Conservation (phyloP, 2,329 filamentous ascomycete genomes). For the Ophiocordyceps sinensis region DNA sequence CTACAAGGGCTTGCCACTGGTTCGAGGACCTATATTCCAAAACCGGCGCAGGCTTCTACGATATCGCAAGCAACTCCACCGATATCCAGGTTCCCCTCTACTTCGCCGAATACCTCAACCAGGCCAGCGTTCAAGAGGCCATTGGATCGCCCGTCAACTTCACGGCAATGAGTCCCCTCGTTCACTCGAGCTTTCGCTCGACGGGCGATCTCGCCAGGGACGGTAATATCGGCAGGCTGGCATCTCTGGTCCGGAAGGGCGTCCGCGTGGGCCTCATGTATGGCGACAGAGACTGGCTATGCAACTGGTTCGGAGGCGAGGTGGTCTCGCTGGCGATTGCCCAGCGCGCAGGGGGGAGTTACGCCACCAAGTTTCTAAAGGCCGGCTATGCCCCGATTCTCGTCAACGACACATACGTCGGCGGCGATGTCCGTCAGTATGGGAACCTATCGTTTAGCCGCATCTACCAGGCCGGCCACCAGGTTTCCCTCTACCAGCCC, state of each 20-base stretch:
- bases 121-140: conserved; percentile 37
- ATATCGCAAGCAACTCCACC: conserved; percentile 38
- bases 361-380: conserved; percentile 39
- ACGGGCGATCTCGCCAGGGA: conserved; percentile 50
- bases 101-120: conserved; percentile 52
- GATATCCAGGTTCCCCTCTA: conserved; percentile 50
- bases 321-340: conserved; percentile 52
- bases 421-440: conserved; percentile 60
- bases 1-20: background rate
- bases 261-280: conserved; percentile 61
- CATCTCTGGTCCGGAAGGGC: conserved; percentile 43
- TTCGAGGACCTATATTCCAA: conserved; percentile 43
- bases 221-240: conserved; percentile 44
- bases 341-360: conserved; percentile 28
- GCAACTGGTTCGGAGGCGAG: conserved; percentile 59
- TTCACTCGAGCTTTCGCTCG: conserved; percentile 30
- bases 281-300: conserved; percentile 48
- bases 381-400: conserved; percentile 62
- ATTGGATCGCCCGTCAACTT: conserved; percentile 50
- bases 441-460: conserved; percentile 59
- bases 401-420: conserved; percentile 53
- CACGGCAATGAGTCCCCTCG: conserved; percentile 31
- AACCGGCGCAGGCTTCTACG: conserved; percentile 44
- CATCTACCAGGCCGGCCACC: conserved; percentile 52
- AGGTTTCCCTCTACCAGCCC: conserved; percentile 46